Percentiles rank a stretch among this genome's conserved stretches.
Conservation (phyloP, 345 rosid species). For the Salix exigua region DNA sequence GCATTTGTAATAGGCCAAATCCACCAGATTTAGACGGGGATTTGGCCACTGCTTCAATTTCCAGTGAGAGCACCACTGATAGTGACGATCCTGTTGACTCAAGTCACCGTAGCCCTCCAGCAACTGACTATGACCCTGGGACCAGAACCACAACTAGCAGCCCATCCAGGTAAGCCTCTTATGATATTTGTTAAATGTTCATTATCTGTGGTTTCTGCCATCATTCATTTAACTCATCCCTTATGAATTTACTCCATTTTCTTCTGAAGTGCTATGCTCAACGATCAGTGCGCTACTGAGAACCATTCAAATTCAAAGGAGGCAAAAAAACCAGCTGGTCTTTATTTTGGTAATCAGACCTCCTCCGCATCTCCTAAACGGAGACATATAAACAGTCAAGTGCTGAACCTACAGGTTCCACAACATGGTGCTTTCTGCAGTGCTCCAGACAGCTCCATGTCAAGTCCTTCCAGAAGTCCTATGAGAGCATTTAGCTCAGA, state of each 20-base stretch:
- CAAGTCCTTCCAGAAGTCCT: slow-evolving; percentile 99
- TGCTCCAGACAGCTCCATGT: slow-evolving; percentile 94
- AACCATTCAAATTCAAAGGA: slow-evolving; percentile 53
- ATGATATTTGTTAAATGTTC: neutral
- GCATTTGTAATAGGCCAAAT: slow-evolving; percentile 9
- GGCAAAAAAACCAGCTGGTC: slow-evolving; percentile 52
- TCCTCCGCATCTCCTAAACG: slow-evolving; percentile 62
- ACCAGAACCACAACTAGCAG: slow-evolving; percentile 23
- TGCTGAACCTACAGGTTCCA: slow-evolving; percentile 70
- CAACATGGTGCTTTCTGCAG: slow-evolving; percentile 55
- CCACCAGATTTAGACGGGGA: slow-evolving; percentile 19
- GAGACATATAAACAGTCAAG: slow-evolving; percentile 49
- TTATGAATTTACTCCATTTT: slow-evolving; percentile 12
- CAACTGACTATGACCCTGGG: slow-evolving; percentile 26
- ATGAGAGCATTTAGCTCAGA: slow-evolving; percentile 66
- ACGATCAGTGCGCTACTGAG: slow-evolving; percentile 44
- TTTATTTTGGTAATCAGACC: slow-evolving; percentile 43
- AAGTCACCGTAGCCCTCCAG: slow-evolving; percentile 19
- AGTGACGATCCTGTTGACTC: slow-evolving; percentile 23
- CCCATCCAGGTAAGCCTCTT: slow-evolving; percentile 25
- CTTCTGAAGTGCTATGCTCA: slow-evolving; percentile 39
- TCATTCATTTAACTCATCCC: slow-evolving; percentile 12
- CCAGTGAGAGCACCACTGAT: slow-evolving; percentile 25
- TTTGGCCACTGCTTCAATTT: slow-evolving; percentile 22
- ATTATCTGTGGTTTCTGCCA: neutral